These are phyloP conservation scores for Pleurotus platypus DNA, from an alignment of 768 basidiomycete species.

Conservation along the genomic window DNA sequence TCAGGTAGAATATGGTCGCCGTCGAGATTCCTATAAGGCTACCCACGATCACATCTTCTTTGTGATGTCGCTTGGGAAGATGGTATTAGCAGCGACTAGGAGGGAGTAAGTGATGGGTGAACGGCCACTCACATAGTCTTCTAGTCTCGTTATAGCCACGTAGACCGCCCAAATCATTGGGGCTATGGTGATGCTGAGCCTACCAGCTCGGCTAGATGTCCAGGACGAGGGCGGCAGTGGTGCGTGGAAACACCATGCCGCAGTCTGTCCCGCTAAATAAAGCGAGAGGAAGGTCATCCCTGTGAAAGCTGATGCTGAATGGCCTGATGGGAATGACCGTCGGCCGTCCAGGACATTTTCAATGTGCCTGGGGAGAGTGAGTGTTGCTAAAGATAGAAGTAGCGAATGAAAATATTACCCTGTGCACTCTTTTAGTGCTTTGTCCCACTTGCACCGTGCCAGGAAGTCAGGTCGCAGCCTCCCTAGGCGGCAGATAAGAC, in stretches of 20 bases:
- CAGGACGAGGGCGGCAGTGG: slow-evolving; percentile 31
- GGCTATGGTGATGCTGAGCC: slow-evolving; percentile 43
- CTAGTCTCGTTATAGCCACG: slow-evolving; percentile 58
- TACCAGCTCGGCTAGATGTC: slow-evolving; percentile 42
- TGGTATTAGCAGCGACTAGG: not conserved
- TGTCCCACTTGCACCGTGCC: slow-evolving; percentile 60
- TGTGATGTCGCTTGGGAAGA: slow-evolving; percentile 53
- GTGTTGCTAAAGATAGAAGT: not conserved
- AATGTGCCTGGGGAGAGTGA: slow-evolving; percentile 25
- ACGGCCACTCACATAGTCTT: slow-evolving; percentile 56
- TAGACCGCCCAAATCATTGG: slow-evolving; percentile 56
- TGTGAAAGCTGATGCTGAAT: slow-evolving; percentile 62
- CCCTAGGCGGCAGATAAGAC: slow-evolving; percentile 22
- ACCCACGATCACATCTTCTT: slow-evolving; percentile 66
- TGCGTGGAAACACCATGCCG: slow-evolving; percentile 49
- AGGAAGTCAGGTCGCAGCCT: slow-evolving; percentile 67
- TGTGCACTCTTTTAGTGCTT: slow-evolving; percentile 41
- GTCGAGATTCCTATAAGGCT: slow-evolving; percentile 52
- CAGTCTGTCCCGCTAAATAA: slow-evolving; percentile 63
- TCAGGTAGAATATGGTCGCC: slow-evolving; percentile 47
- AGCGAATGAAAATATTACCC: slow-evolving; percentile 35
- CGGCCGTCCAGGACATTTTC: slow-evolving; percentile 44
- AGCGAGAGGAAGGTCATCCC: slow-evolving; percentile 64
- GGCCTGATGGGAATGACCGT: slow-evolving; percentile 67
- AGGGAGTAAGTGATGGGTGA: not conserved